Percentiles rank a stretch among this genome's conserved stretches.
Conservation (phyloP, 371 early-diverging fungal species). For the Rhizopus delemar region DNA sequence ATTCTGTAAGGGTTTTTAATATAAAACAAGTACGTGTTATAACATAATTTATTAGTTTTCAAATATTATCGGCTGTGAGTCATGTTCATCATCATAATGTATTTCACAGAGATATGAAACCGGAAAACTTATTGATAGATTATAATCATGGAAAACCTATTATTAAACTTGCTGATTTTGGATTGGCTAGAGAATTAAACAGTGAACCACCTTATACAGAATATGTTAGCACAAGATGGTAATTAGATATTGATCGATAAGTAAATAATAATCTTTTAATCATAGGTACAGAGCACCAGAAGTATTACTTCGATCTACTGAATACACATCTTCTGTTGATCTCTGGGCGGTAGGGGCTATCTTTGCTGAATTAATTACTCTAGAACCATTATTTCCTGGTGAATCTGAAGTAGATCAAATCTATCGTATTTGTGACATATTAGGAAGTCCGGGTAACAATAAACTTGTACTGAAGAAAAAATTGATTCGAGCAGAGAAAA, state of each 20-base stretch:
- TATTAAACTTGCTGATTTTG: constrained; percentile 94
- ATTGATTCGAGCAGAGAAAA: constrained; percentile 21
- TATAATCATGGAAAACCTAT: constrained; percentile 31
- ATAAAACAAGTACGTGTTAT: neutral
- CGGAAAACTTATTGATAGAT: constrained; percentile 77
- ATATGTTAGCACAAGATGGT: constrained; percentile 97
- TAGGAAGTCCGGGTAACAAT: constrained; percentile 59
- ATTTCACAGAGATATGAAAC: constrained; percentile 96
- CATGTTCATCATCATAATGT: constrained; percentile 90
- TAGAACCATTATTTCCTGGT: constrained; percentile 93
- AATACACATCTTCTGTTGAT: constrained; percentile 96
- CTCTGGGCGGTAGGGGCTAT: constrained; percentile 98
- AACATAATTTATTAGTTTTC: constrained; percentile 51
- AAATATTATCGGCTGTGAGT: constrained; percentile 83
- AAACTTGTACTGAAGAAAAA: constrained; percentile 20
- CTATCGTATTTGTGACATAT: constrained; percentile 67
- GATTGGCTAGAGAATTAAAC: constrained; percentile 86
- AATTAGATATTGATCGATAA: constrained; percentile 1
- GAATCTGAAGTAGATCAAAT: constrained; percentile 91
- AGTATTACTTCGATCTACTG: constrained; percentile 83
- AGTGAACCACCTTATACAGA: constrained; percentile 86
- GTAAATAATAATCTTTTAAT: neutral
- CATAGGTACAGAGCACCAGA: constrained; percentile 98
- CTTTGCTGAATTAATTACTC: constrained; percentile 84
- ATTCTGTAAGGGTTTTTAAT: constrained; percentile 33